Percentiles rank a stretch among this genome's conserved stretches.
phyloP scores from a whole-genome alignment of 345 rosid species.

The Eutrema japonicum region DNA sequence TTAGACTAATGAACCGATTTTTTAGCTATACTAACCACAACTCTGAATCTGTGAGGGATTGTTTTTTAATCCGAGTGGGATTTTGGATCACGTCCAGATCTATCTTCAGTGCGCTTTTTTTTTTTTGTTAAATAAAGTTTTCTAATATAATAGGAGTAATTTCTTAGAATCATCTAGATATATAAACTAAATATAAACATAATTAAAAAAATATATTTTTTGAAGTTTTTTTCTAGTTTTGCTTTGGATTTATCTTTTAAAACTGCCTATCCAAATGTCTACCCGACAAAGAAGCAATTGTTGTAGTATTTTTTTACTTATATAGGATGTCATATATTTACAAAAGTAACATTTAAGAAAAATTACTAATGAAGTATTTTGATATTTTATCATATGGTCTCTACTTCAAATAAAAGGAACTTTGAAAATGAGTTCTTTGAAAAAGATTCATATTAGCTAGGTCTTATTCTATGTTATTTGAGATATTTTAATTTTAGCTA shows the following conservation, averaged over 20 bases:
- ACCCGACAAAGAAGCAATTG: constrained; percentile 22
- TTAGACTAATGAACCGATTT: constrained; percentile 29
- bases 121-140: not conserved
- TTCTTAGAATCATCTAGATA: not conserved
- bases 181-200: not conserved
- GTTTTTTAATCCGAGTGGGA: not conserved
- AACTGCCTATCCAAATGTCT: constrained; percentile 17
- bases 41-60: not conserved
- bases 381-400: not conserved
- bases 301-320: not conserved
- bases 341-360: not conserved
- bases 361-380: not conserved
- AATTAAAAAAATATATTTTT: not conserved
- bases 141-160: not conserved
- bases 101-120: not conserved
- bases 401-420: not conserved
- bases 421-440: not conserved
- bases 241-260: constrained; percentile 17
- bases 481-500: not conserved
- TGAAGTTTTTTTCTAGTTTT: constrained; percentile 15
- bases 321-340: constrained; percentile 11
- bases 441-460: constrained; percentile 1
- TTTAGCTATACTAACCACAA: not conserved
- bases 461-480: not conserved
- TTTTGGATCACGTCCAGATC: constrained; percentile 21